Percentiles rank a stretch among this genome's conserved stretches.
phyloP scores from a whole-genome alignment of 306 rosid species.

The Calophaca sinica region DNA sequence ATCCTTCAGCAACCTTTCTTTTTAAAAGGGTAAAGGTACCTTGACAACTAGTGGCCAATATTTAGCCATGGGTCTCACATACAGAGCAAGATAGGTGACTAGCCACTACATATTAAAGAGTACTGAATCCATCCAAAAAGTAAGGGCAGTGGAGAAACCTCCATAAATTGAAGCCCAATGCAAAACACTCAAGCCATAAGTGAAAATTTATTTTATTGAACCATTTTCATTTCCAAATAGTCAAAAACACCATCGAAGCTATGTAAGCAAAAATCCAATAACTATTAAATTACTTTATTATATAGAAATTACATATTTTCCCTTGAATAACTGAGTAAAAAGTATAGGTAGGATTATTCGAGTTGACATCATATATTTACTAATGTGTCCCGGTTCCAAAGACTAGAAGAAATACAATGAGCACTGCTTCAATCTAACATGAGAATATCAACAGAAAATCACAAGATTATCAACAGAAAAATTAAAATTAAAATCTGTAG shows the following conservation, averaged over 20 bases:
- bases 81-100: not conserved
- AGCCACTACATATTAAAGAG: not conserved
- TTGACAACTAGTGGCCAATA: slow-evolving; percentile 7
- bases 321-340: not conserved
- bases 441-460: not conserved
- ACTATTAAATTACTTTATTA: not conserved
- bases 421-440: slow-evolving; percentile 15
- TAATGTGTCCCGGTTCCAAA: slow-evolving; percentile 20
- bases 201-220: not conserved
- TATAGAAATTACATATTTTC: slow-evolving; percentile 32
- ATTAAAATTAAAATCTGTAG: slow-evolving; percentile 28
- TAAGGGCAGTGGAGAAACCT: not conserved
- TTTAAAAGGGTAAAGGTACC: not conserved
- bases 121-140: slow-evolving; percentile 2
- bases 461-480: not conserved
- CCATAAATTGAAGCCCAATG: not conserved
- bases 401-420: slow-evolving; percentile 21
- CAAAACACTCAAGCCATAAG: slow-evolving; percentile 8
- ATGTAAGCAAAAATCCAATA: slow-evolving; percentile 25
- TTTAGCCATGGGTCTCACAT: not conserved
- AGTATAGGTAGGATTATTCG: not conserved
- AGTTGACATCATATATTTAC: slow-evolving; percentile 10
- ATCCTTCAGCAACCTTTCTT: not conserved
- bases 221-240: not conserved
- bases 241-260: slow-evolving; percentile 8